Evolutionary conservation across 2,329 filamentous ascomycete species (phyloP).

Genomic region (Paraphoma chrysanthemicola): DNA sequence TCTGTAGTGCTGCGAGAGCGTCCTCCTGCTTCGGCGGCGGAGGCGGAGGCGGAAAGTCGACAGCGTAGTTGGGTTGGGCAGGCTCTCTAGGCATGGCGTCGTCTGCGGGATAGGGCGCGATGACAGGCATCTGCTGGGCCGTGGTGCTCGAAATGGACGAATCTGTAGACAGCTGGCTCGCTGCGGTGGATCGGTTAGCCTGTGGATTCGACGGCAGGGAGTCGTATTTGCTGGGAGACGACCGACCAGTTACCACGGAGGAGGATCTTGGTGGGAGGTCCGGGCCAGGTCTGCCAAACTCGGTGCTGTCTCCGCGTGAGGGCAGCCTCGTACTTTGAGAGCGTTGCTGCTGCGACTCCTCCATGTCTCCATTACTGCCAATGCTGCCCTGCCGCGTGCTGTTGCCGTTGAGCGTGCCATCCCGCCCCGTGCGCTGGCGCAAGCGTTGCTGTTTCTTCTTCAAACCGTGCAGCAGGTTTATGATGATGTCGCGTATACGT

Average conservation of each 20-base stretch:
- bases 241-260: conserved; percentile 50
- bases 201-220: conserved; percentile 44
- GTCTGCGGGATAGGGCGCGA: conserved; percentile 75
- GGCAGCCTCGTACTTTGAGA: conserved; percentile 51
- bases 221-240: conserved; percentile 54
- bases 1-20: conserved; percentile 87
- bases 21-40: conserved; percentile 85
- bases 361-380: conserved; percentile 40
- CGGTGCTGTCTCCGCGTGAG: conserved; percentile 50
- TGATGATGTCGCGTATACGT: conserved; percentile 96
- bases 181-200: conserved; percentile 40
- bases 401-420: conserved; percentile 51
- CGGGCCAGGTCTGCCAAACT: conserved; percentile 44
- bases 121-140: conserved; percentile 77
- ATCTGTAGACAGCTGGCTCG: conserved; percentile 44
- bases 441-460: conserved; percentile 97
- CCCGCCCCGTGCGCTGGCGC: conserved; percentile 62
- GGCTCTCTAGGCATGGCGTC: conserved; percentile 55
- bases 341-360: conserved; percentile 51
- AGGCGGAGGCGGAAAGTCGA: conserved; percentile 74
- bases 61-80: conserved; percentile 52
- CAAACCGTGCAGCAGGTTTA: conserved; percentile 91
- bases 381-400: conserved; percentile 49
- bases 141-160: conserved; percentile 76
- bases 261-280: conserved; percentile 58